These are phyloP conservation scores for Nemophila menziesii DNA, from an alignment of 257 asterid species.

Conservation along the genomic window DNA sequence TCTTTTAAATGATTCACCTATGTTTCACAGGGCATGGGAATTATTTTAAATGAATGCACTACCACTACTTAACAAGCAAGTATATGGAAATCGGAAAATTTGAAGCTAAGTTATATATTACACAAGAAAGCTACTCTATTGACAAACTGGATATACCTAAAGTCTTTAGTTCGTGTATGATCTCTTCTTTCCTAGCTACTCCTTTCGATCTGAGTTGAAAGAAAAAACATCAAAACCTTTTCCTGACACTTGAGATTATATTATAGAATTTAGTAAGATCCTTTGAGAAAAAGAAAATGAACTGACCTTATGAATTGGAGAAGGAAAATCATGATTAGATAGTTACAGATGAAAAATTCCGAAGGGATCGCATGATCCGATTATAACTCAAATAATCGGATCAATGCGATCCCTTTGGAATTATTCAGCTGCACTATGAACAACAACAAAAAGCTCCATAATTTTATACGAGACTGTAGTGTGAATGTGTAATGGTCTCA, in stretches of 20 bases:
- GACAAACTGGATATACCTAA: too few species aligned
- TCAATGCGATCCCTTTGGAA: constrained; percentile 27
- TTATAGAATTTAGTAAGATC: background rate
- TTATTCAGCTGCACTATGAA: constrained; percentile 30
- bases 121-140: too few species aligned
- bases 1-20: constrained; percentile 73
- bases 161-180: too few species aligned
- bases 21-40: too few species aligned
- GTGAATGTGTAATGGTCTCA: too few species aligned
- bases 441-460: too few species aligned
- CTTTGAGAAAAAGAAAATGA: background rate
- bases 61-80: too few species aligned
- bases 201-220: too few species aligned
- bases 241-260: background rate
- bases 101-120: too few species aligned
- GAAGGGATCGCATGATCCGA: constrained; percentile 42
- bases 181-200: too few species aligned
- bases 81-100: too few species aligned
- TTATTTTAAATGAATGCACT: too few species aligned
- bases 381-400: constrained; percentile 12
- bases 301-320: background rate
- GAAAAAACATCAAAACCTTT: background rate
- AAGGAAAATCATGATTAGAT: background rate
- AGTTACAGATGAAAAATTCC: constrained; percentile 33
- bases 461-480: background rate